These are phyloP conservation scores for Neonothopanus nambi DNA, from an alignment of 1,284 basidiomycete genomes.

Conservation along the genomic window DNA sequence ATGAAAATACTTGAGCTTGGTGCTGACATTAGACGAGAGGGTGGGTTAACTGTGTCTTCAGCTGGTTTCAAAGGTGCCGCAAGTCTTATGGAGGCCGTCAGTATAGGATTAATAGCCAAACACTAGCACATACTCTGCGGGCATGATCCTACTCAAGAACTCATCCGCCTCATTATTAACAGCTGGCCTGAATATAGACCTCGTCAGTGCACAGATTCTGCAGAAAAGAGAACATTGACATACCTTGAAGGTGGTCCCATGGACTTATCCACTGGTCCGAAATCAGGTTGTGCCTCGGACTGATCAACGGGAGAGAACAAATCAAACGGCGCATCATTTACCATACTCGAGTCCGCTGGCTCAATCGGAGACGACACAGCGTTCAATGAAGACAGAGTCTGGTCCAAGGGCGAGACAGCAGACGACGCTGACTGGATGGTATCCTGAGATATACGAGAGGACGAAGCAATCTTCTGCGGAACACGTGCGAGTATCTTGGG, in stretches of 20 bases:
- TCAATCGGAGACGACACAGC: too few species aligned
- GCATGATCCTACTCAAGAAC: background rate
- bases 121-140: background rate
- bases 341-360: too few species aligned
- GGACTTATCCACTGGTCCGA: too few species aligned
- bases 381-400: background rate
- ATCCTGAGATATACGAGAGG: background rate
- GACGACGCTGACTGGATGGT: background rate
- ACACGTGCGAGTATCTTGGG: background rate
- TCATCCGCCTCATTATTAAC: background rate
- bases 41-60: too few species aligned
- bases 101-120: background rate
- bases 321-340: too few species aligned
- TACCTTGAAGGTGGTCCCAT: background rate
- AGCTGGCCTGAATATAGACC: too few species aligned
- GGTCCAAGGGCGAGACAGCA: background rate
- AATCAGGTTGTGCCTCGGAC: too few species aligned
- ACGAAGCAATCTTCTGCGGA: background rate
- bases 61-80: too few species aligned
- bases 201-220: too few species aligned
- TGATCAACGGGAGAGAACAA: too few species aligned
- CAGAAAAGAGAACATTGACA: background rate
- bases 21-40: background rate
- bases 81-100: background rate
- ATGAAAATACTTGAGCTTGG: background rate